Percentiles rank a stretch among this genome's conserved stretches.
phyloP scores from a whole-genome alignment of 2,329 filamentous ascomycete genomes.

The Juglanconis juglandina region DNA sequence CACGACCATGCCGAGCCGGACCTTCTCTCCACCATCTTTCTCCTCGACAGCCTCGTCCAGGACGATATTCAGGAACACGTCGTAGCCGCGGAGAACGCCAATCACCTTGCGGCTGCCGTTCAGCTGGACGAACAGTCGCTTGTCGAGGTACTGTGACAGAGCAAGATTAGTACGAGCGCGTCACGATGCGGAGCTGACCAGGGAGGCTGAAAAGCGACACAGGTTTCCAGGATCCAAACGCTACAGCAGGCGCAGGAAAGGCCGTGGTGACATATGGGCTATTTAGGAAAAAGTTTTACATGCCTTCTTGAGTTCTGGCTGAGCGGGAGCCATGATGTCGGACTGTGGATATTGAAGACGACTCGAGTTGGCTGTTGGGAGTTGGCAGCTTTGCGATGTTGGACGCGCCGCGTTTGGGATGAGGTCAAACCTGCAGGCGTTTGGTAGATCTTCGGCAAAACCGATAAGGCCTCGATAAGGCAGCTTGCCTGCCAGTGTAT shows the following conservation, averaged over 20 bases:
- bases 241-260: too few species aligned
- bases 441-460: slow-evolving; percentile 15
- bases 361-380: slow-evolving; percentile 6
- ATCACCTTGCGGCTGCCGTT: slow-evolving; percentile 98
- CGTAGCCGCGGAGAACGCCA: slow-evolving; percentile 89
- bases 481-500: neutral
- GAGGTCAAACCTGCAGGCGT: slow-evolving; percentile 9
- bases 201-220: neutral
- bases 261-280: too few species aligned
- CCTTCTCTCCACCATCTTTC: slow-evolving; percentile 87
- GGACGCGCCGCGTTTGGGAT: slow-evolving; percentile 17
- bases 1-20: slow-evolving; percentile 88
- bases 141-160: slow-evolving; percentile 83
- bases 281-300: neutral
- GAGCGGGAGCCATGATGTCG: slow-evolving; percentile 88
- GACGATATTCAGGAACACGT: slow-evolving; percentile 98
- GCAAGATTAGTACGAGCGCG: slow-evolving; percentile 12
- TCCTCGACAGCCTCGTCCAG: slow-evolving; percentile 96
- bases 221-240: too few species aligned
- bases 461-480: slow-evolving; percentile 23
- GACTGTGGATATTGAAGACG: neutral
- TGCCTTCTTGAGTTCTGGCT: slow-evolving; percentile 98
- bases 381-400: neutral
- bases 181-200: neutral
- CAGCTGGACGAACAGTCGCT: slow-evolving; percentile 94